phyloP scores from a whole-genome alignment of 768 basidiomycete species.

The Mycena galopus region DNA sequence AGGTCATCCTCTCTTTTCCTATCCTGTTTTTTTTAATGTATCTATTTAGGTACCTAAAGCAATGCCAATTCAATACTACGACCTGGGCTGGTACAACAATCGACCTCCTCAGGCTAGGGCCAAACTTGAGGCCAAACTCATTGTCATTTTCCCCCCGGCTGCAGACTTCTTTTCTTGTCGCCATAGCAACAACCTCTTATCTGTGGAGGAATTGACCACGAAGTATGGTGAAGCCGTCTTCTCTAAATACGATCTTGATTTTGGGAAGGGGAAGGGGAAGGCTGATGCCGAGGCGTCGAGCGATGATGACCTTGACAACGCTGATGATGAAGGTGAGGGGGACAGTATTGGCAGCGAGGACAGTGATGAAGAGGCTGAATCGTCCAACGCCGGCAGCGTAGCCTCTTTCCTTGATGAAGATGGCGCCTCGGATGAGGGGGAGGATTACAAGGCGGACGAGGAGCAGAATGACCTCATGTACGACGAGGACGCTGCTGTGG shows the following conservation, averaged over 20 bases:
- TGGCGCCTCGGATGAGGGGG: neutral
- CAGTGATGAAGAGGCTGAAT: conserved; percentile 15
- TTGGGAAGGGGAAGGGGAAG: neutral
- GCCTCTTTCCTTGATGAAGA: neutral
- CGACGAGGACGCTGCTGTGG: neutral
- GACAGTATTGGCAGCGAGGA: conserved; percentile 21
- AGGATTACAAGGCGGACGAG: neutral
- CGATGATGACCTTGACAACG: neutral
- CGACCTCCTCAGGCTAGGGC: conserved; percentile 15
- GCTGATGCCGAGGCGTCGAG: neutral
- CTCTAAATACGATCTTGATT: conserved; percentile 16
- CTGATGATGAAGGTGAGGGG: conserved; percentile 19
- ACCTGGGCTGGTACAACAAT: conserved; percentile 19
- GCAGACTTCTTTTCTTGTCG: conserved; percentile 12
- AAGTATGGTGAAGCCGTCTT: conserved; percentile 23
- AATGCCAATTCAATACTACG: conserved; percentile 33
- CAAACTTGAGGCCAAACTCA: conserved; percentile 1
- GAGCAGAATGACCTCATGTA: neutral
- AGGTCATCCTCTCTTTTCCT: neutral
- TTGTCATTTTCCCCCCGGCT: conserved; percentile 16
- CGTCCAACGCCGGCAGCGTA: conserved; percentile 11
- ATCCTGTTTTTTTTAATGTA: neutral
- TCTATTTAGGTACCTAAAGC: conserved; percentile 12
- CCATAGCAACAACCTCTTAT: neutral
- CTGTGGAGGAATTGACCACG: conserved; percentile 1